Evolutionary conservation across 306 rosid genomes (phyloP).

Genomic region (Abrus pulchellus): DNA sequence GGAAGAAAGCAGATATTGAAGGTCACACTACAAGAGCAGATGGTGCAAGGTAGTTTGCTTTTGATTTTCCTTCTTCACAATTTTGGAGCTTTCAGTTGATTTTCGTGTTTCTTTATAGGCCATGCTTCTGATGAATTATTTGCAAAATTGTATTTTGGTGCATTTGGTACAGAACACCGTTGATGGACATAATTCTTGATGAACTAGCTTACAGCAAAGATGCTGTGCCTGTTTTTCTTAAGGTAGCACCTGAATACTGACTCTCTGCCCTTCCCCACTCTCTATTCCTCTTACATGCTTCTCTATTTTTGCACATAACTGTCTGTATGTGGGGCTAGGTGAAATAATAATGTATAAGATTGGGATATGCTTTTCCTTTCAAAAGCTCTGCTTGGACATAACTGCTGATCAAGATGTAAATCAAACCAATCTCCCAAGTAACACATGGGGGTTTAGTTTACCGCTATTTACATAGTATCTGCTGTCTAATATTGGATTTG

Average conservation of each 20-base stretch:
- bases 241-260: conserved; percentile 60
- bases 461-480: conserved; percentile 14
- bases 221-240: conserved; percentile 68
- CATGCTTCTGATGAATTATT: conserved; percentile 18
- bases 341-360: not conserved
- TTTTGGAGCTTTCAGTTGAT: conserved; percentile 11
- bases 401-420: conserved; percentile 20
- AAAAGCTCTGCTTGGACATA: conserved; percentile 12
- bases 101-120: not conserved
- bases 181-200: conserved; percentile 81
- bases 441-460: not conserved
- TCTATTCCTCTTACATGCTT: not conserved
- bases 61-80: conserved; percentile 13
- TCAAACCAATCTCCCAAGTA: conserved; percentile 25
- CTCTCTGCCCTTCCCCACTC: conserved; percentile 16
- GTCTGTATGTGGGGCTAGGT: conserved; percentile 27
- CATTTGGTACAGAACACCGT: conserved; percentile 71
- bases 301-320: conserved; percentile 25
- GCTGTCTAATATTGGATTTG: not conserved
- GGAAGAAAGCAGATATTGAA: conserved; percentile 71
- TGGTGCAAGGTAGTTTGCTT: conserved; percentile 68
- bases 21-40: conserved; percentile 81
- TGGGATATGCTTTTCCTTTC: conserved; percentile 24
- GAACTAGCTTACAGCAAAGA: conserved; percentile 77
- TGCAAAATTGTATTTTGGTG: conserved; percentile 44